A percentile compares a stretch with the other conserved stretches of the same genome.
These are phyloP conservation scores for Saturnispora quitensis DNA, from an alignment of 805 yeast genomes.

Conservation along the genomic window DNA sequence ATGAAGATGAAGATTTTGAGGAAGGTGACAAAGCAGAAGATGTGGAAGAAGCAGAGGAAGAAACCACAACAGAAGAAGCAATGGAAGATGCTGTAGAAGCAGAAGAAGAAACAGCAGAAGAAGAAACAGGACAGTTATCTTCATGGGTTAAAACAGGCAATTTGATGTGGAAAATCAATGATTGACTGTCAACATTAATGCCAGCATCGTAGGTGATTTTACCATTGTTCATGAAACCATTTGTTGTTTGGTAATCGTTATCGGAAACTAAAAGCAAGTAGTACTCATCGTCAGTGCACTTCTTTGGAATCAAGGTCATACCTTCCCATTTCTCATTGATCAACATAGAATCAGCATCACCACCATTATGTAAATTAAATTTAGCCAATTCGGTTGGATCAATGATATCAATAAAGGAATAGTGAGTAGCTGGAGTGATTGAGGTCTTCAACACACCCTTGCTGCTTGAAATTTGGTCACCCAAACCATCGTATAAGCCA, in stretches of 20 bases:
- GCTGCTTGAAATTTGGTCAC: slow-evolving; percentile 16
- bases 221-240: slow-evolving; percentile 24
- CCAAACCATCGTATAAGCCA: slow-evolving; percentile 23
- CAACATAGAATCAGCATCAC: slow-evolving; percentile 18
- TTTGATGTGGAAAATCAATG: slow-evolving; percentile 23
- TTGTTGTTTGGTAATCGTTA: slow-evolving; percentile 26
- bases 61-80: not conserved
- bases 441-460: slow-evolving; percentile 20
- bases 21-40: not conserved
- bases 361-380: slow-evolving; percentile 29
- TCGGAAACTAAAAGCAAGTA: slow-evolving; percentile 22
- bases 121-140: slow-evolving; percentile 1
- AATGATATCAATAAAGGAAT: slow-evolving; percentile 22
- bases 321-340: slow-evolving; percentile 30
- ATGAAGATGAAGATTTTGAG: not conserved
- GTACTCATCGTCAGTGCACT: slow-evolving; percentile 25
- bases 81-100: not conserved
- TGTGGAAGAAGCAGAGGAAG: not conserved
- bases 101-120: not conserved
- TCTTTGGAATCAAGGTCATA: slow-evolving; percentile 24
- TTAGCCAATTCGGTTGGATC: slow-evolving; percentile 21
- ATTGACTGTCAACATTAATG: slow-evolving; percentile 22
- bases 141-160: slow-evolving; percentile 19
- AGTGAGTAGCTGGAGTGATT: slow-evolving; percentile 21
- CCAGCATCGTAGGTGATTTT: slow-evolving; percentile 21